phyloP scores from a whole-genome alignment of 768 basidiomycete species.

The Hericium alpestre region DNA sequence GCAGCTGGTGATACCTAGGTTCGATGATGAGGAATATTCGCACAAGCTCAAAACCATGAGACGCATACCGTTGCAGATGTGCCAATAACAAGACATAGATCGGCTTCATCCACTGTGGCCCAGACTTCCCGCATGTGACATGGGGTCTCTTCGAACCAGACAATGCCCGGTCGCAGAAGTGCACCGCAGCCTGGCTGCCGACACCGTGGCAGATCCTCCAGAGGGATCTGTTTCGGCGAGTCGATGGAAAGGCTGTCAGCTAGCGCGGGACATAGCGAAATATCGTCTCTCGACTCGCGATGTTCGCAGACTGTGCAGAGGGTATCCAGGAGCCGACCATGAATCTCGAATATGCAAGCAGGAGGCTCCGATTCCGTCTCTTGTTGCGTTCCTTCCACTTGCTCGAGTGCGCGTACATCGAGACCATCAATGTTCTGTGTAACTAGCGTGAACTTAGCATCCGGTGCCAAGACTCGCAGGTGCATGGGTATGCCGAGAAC shows the following conservation, averaged over 20 bases:
- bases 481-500: neutral
- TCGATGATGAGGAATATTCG: neutral
- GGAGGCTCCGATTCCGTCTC: neutral
- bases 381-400: neutral
- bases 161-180: constrained; percentile 28
- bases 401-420: constrained; percentile 26
- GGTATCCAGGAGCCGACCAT: constrained; percentile 47
- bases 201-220: constrained; percentile 24
- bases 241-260: constrained; percentile 19
- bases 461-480: constrained; percentile 16
- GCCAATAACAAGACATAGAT: constrained; percentile 28
- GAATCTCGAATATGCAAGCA: constrained; percentile 39
- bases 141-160: constrained; percentile 32
- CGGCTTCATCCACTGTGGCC: constrained; percentile 18
- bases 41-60: neutral
- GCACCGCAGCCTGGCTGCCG: constrained; percentile 15
- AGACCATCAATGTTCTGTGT: constrained; percentile 26
- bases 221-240: constrained; percentile 15
- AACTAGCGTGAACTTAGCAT: constrained; percentile 55
- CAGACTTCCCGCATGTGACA: constrained; percentile 20
- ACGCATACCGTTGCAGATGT: constrained; percentile 22
- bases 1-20: constrained; percentile 25
- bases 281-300: constrained; percentile 35
- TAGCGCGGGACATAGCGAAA: constrained; percentile 30
- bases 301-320: constrained; percentile 40